These are phyloP conservation scores for Mrakia blollopis DNA, from an alignment of 768 basidiomycete genomes.

Conservation along the genomic window DNA sequence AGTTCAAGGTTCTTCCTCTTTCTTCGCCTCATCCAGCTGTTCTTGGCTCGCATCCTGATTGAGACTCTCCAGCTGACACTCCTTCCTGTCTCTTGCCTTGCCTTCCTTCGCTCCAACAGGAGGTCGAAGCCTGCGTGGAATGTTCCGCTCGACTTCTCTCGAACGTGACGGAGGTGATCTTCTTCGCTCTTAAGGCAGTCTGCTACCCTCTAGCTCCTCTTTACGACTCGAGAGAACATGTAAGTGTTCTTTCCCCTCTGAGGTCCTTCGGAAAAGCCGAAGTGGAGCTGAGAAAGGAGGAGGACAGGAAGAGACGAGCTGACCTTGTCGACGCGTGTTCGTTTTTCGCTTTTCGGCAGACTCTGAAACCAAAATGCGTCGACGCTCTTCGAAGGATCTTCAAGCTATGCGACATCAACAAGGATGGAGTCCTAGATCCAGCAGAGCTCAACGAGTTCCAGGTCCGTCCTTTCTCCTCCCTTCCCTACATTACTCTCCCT, in stretches of 20 bases:
- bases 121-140: constrained; percentile 97
- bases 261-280: too few relatives aligned
- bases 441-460: constrained; percentile 95
- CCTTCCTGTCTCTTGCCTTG: too few relatives aligned
- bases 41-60: constrained; percentile 1
- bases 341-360: constrained; percentile 48
- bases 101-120: constrained; percentile 51
- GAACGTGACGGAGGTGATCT: constrained; percentile 95
- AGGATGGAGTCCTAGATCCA: constrained; percentile 84
- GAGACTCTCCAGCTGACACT: too few relatives aligned
- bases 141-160: constrained; percentile 51
- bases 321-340: neutral
- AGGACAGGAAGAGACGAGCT: neutral
- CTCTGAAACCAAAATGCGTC: constrained; percentile 85
- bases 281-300: neutral
- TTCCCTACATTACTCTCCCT: neutral
- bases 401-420: constrained; percentile 89
- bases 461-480: constrained; percentile 48
- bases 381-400: constrained; percentile 88
- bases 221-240: constrained; percentile 93
- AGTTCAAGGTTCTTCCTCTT: constrained; percentile 74
- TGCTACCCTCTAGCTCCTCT: constrained; percentile 93
- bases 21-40: neutral
- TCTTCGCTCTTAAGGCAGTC: constrained; percentile 97
- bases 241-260: constrained; percentile 45